Base-by-base conservation (phyloP, 768 basidiomycete genomes). In the Russula griseocarnosa region DNA sequence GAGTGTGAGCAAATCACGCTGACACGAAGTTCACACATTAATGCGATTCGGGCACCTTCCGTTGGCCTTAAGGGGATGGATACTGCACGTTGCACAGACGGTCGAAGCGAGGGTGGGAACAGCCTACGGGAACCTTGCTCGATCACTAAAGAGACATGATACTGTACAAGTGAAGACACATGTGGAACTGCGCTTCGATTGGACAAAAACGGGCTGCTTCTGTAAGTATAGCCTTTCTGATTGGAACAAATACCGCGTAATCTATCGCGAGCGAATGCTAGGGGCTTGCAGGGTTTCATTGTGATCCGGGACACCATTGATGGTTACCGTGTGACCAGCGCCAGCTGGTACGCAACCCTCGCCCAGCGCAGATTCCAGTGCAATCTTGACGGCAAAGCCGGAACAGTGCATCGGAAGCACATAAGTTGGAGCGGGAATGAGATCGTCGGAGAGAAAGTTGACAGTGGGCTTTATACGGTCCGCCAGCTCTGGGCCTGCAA, bases 391-490 rank as follows among this genome's bases (percentile, higher is more conserved):
- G n/a, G 80, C 79, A 70, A 92, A 90, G 5, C 91, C 91, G 3
- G 88, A 84, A 69, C 92, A 94, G 71, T 94, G 92, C 85, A 94
- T 88, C 0, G 91, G 92, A 0, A 93, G 77, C 52, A 93, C 74
- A 66, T 87, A 92, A 1, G 78, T 79, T 1, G 89, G 90, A 0
- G 83, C 73, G 13, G 90, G 89, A 8, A 76, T 71, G 34, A 92
- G 74, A 58, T 79, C 69, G n/a, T 78, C 75, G 0, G 86, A 80
- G 38, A 94, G 74, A 73, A 90, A 92, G 14, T 86, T 74, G 57
- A 92, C 82, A 0, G 92, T 94, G 11, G 82, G 82, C 1, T 78
- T 78, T 59, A 92, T 84, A 53, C 89, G 85, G 26, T 79, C 75
- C 11, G 77, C 76, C 20, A 85, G 79, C 64, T 90, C 88, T 0